These are phyloP conservation scores for Francoa sonchifolia DNA, from an alignment of 441 rosid species.

Conservation along the genomic window DNA sequence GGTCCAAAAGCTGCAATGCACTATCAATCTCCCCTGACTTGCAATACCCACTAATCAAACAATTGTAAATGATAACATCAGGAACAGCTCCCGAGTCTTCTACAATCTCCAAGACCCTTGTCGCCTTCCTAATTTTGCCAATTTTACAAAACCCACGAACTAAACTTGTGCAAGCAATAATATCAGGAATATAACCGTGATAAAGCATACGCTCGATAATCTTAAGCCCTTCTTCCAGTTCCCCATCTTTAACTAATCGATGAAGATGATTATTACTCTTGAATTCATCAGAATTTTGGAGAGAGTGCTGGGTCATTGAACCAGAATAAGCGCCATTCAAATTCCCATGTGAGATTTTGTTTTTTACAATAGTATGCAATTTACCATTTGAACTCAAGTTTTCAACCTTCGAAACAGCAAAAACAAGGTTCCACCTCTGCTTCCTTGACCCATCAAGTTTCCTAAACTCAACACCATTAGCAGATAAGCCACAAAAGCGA, in stretches of 20 bases:
- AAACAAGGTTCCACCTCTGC: conserved; percentile 20
- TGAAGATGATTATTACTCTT: conserved; percentile 49
- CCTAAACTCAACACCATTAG: conserved; percentile 8
- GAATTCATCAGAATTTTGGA: conserved; percentile 33
- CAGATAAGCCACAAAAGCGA: conserved; percentile 9
- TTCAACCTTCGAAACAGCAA: conserved; percentile 31
- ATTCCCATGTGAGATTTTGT: conserved; percentile 23
- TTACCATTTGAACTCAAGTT: conserved; percentile 32
- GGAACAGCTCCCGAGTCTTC: conserved; percentile 70
- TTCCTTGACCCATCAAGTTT: conserved; percentile 22
- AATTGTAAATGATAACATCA: conserved; percentile 71
- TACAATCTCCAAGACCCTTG: conserved; percentile 59
- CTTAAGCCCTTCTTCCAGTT: conserved; percentile 56
- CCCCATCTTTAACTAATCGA: conserved; percentile 43
- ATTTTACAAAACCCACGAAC: conserved; percentile 67
- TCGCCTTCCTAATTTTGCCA: conserved; percentile 55
- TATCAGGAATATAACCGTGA: conserved; percentile 60
- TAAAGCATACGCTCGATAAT: conserved; percentile 66
- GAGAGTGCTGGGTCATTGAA: conserved; percentile 16
- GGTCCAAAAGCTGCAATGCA: conserved; percentile 49
- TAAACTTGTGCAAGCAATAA: conserved; percentile 57
- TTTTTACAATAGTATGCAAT: conserved; percentile 16
- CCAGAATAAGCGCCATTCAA: conserved; percentile 32
- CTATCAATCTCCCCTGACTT: conserved; percentile 62
- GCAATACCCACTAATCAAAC: conserved; percentile 70